Evolutionary conservation across 306 rosid genomes (phyloP).

Genomic region (Cucurbita moschata): DNA sequence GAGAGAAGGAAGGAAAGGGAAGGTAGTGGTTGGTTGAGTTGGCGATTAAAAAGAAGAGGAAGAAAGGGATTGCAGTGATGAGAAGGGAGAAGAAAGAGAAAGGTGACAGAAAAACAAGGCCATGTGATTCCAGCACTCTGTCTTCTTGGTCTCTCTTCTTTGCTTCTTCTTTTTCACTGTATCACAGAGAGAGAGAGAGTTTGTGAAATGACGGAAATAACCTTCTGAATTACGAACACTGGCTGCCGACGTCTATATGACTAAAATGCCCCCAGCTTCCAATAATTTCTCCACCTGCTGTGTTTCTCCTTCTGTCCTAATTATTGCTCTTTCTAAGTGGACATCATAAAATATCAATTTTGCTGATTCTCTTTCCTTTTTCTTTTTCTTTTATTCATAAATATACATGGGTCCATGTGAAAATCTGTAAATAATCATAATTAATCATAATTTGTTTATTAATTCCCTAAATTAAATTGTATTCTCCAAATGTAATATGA

Average conservation of each 20-base stretch:
- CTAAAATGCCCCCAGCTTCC: constrained; percentile 1
- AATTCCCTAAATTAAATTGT: background rate
- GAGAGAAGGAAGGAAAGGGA: background rate
- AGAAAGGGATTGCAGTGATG: constrained; percentile 12
- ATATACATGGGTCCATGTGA: background rate
- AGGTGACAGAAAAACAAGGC: constrained; percentile 52
- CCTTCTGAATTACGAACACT: background rate
- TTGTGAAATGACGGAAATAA: background rate
- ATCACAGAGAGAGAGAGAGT: background rate
- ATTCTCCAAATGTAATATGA: too few relatives aligned
- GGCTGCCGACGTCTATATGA: constrained; percentile 6
- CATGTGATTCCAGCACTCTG: constrained; percentile 82
- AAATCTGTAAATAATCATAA: background rate
- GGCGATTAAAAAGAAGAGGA: constrained; percentile 14
- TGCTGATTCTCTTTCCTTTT: background rate
- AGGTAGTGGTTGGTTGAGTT: background rate
- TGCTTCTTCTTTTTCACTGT: background rate
- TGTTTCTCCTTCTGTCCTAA: background rate
- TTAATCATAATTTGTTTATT: background rate
- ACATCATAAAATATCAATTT: background rate
- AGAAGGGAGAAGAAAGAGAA: constrained; percentile 19
- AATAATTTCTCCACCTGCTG: constrained; percentile 5
- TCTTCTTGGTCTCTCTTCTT: constrained; percentile 9
- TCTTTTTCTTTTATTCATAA: background rate
- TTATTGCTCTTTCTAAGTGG: constrained; percentile 1